These are phyloP conservation scores for Pelargonium fulgidum DNA, from an alignment of 441 rosid species.

Conservation along the genomic window DNA sequence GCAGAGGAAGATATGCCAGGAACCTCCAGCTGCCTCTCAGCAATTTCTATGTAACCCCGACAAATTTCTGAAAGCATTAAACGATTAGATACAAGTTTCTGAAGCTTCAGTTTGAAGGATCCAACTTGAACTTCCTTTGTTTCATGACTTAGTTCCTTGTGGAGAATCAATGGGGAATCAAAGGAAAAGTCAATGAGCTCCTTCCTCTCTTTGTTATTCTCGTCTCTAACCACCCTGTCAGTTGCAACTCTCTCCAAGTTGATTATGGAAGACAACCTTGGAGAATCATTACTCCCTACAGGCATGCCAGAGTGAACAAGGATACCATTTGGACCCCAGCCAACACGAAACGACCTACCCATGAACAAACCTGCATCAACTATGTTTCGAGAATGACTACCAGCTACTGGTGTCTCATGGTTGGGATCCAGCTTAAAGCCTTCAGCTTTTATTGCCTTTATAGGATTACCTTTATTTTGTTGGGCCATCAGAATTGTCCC, in stretches of 20 bases:
- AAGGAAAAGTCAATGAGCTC: constrained; percentile 68
- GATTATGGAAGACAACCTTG: constrained; percentile 59
- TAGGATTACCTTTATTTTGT: constrained; percentile 55
- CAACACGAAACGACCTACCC: constrained; percentile 96
- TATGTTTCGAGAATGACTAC: constrained; percentile 63
- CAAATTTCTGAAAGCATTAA: constrained; percentile 69
- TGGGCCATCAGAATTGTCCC: constrained; percentile 71
- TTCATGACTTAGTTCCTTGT: constrained; percentile 54
- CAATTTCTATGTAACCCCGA: constrained; percentile 67
- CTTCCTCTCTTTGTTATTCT: constrained; percentile 52
- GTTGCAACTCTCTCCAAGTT: constrained; percentile 74
- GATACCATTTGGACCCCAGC: constrained; percentile 96
- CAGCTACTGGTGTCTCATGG: constrained; percentile 57
- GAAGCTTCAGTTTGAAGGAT: constrained; percentile 64
- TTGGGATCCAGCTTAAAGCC: constrained; percentile 76
- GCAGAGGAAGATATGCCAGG: constrained; percentile 60
- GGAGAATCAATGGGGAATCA: constrained; percentile 70
- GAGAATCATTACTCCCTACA: constrained; percentile 46
- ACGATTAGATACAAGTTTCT: constrained; percentile 55
- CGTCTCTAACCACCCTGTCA: constrained; percentile 74
- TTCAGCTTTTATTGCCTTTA: constrained; percentile 40
- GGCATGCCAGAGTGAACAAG: constrained; percentile 77
- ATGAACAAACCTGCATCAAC: constrained; percentile 94
- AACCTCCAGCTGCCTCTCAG: constrained; percentile 79
- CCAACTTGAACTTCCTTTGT: constrained; percentile 60